Percentiles rank a stretch among this genome's conserved stretches.
These are phyloP conservation scores for Bathelium albidoporum DNA, from an alignment of 495 filamentous ascomycete genomes.

Conservation along the genomic window DNA sequence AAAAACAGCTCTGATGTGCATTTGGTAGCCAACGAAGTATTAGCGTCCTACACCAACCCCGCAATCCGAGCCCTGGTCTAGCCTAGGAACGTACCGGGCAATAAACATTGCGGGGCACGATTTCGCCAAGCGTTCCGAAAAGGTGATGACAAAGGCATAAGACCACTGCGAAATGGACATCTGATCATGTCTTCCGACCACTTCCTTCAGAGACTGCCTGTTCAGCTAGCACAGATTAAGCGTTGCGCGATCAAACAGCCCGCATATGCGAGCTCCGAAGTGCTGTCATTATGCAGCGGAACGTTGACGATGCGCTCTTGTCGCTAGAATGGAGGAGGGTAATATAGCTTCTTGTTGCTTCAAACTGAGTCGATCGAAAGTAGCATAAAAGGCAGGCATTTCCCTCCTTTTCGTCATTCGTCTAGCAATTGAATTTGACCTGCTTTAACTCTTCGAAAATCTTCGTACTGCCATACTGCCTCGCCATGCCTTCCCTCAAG, in stretches of 20 bases:
- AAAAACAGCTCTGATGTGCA: neutral
- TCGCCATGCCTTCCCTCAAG: neutral
- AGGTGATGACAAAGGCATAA: neutral
- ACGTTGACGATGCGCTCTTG: neutral
- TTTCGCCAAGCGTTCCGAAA: neutral
- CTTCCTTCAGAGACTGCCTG: neutral
- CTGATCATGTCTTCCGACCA: constrained; percentile 1
- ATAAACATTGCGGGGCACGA: neutral
- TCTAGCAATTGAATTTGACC: neutral
- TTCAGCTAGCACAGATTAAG: neutral
- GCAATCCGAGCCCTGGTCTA: neutral
- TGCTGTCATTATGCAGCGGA: constrained; percentile 2
- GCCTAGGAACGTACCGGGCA: neutral
- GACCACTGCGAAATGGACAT: neutral
- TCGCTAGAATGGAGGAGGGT: neutral
- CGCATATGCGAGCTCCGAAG: neutral
- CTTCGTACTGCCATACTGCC: neutral
- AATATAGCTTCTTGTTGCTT: neutral
- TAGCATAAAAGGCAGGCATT: neutral
- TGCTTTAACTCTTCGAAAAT: neutral
- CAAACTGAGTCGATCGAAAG: neutral
- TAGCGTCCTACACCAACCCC: neutral
- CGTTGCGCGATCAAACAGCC: neutral
- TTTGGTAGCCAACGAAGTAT: neutral
- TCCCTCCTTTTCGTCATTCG: neutral